Conservation (phyloP, 192 early-diverging fungal genomes). For the Thamnidium elegans region DNA sequence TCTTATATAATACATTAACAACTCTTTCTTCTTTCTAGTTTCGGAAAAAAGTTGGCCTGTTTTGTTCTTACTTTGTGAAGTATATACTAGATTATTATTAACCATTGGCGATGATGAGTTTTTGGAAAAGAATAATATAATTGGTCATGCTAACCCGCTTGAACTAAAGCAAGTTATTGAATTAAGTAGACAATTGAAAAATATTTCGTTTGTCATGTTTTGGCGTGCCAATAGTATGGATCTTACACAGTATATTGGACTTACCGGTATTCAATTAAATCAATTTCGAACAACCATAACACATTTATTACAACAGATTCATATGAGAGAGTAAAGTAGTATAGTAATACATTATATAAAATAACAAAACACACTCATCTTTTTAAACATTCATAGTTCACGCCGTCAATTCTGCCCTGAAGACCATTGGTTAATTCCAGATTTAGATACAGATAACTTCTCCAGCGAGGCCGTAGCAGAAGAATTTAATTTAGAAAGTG, state of each 20-base stretch:
- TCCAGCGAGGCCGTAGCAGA: conserved; percentile 52
- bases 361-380: background rate
- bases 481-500: conserved; percentile 43
- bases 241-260: conserved; percentile 24
- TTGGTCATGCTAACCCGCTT: conserved; percentile 38
- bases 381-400: conserved; percentile 41
- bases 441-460: conserved; percentile 61
- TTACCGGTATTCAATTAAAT: conserved; percentile 41
- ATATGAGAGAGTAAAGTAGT: conserved; percentile 64
- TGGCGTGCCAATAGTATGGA: conserved; percentile 59
- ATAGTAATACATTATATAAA: background rate
- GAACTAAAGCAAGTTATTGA: conserved; percentile 50
- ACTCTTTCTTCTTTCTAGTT: conserved; percentile 20
- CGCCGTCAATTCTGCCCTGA: conserved; percentile 64
- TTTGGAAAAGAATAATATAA: conserved; percentile 42
- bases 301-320: conserved; percentile 68
- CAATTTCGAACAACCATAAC: conserved; percentile 63
- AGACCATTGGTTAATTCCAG: conserved; percentile 65
- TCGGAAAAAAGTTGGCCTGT: conserved; percentile 53
- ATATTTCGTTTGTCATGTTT: conserved; percentile 71
- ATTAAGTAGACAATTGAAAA: conserved; percentile 52
- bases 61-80: conserved; percentile 69
- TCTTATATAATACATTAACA: background rate
- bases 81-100: conserved; percentile 67
- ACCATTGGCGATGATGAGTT: conserved; percentile 90